Evolutionary conservation across 257 asterid genomes (phyloP), one percentile per base, ranked within the genome.

Genomic region (Schizonepeta tenuifolia): DNA sequence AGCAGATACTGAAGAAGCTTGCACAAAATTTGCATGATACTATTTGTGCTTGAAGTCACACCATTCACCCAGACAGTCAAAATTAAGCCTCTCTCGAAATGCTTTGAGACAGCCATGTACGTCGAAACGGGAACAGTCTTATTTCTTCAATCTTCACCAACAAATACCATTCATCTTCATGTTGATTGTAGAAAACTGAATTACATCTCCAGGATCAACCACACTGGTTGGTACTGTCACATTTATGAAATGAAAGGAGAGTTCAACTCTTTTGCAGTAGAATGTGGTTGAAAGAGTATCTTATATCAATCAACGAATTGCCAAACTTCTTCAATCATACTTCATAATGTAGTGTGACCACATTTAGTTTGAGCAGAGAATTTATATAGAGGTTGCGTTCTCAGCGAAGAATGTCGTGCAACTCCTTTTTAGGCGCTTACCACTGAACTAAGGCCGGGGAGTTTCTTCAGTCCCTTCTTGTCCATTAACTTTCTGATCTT

Each of bases 391-490:
- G 65, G 57, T 43, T n/a, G 62, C 40, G 38, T 51, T n/a, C 72
- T 31, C 63, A 47, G 69, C 13, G 53, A 31, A 35, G 28, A 15
- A 54, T 35, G 31, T 1, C 53, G 24, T 1, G 44, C 14, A 18
- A 15, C 22, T 54, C 47, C 47, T 63, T 64, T 77, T 81, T 75
- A 88, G 66, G 86, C 54, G 54, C 73, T 82, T 72, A 73, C 89
- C 20, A 83, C 72, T 66, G 78, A 79, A 79, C 95, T 89, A 72
- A 79, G 65, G 38, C 87, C 98, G 10, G 92, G 89, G 38, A 72
- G 53, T 67, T 91, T 94, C 33, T 70, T 83, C 61, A 89, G 78
- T 66, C 86, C 85, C 76, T 78, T 86, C 76, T 81, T 63, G 28
- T 82, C 81, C 76, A 94, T 76, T 64, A 81, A 73, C 75, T 76